Evolutionary conservation across 768 basidiomycete species (phyloP).

Genomic region (Dacryopinax spathularia): DNA sequence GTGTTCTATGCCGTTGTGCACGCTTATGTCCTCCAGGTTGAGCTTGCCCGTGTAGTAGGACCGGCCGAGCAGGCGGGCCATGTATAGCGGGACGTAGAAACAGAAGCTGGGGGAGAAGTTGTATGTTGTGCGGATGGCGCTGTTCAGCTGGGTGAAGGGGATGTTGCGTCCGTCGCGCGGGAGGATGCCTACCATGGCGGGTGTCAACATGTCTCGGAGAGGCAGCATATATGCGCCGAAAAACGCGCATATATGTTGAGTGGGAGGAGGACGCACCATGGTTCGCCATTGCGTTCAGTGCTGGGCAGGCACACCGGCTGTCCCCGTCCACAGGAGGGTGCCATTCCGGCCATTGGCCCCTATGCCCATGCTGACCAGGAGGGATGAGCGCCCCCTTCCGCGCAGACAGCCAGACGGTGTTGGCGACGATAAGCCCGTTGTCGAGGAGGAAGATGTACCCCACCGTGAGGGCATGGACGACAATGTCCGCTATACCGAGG

Average conservation of each 20-base stretch:
- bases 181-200: slow-evolving; percentile 34
- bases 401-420: slow-evolving; percentile 37
- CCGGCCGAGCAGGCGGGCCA: slow-evolving; percentile 39
- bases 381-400: slow-evolving; percentile 25
- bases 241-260: background rate
- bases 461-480: background rate
- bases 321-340: slow-evolving; percentile 41
- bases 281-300: slow-evolving; percentile 68
- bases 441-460: slow-evolving; percentile 36
- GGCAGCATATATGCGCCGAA: background rate
- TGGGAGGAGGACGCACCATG: slow-evolving; percentile 39
- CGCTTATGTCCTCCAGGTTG: slow-evolving; percentile 37
- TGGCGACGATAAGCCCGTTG: slow-evolving; percentile 34
- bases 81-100: slow-evolving; percentile 47
- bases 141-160: slow-evolving; percentile 37
- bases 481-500: background rate
- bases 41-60: background rate
- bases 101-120: slow-evolving; percentile 60
- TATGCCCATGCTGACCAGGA: slow-evolving; percentile 39
- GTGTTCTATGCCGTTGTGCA: slow-evolving; percentile 55
- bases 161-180: slow-evolving; percentile 58
- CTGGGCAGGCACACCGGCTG: slow-evolving; percentile 60
- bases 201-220: too few species aligned
- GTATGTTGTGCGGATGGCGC: slow-evolving; percentile 39
- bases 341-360: slow-evolving; percentile 57